Evolutionary conservation across 495 filamentous ascomycete species (phyloP), one percentile per base, ranked within the genome.

Genomic region (Aspergillus haitiensis): DNA sequence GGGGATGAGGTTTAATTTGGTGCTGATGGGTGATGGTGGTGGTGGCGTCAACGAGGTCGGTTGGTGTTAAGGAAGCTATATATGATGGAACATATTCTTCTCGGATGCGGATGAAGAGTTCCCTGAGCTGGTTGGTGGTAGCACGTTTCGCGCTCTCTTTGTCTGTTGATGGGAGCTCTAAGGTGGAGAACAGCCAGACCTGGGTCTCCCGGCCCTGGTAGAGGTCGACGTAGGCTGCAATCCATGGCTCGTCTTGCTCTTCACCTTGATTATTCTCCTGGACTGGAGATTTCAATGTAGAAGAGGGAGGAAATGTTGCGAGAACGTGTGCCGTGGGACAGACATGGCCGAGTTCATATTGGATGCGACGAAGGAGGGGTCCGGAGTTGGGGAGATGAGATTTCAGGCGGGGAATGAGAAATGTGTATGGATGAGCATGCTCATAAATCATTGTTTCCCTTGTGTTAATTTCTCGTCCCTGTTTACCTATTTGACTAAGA

Each of bases 151-250:
- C 45, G 55, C 44, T 47, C n/a, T 54, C 52, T 52, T 35, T 56
- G 18, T 40, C 45, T 34, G 35, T 59, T 55, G 34, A 45, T 15
- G 3, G 34, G 9, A n/a, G 64, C 61, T 88, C 86, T 1, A 83
- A 62, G 16, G 82, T 84, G 33, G 73, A 78, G 61, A 83, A 89
- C 5, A 88, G 31, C 77, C 82, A 81, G 12, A 84, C 72, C 62
- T 88, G 80, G 16, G 86, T 89, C 61, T 88, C 82, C 0, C 81
- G 81, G 6, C 75, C 78, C 9, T 76, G 67, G 35, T 77, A 76
- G 31, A 87, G 72, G 67, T 90, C 84, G 13, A 86, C 71, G 59
- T 79, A 82, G 1, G 82, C 84, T 16, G 82, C 81, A 11, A 82
- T 77, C 72, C 71, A 78, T 15, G 72, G 73, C 5, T 55, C n/a